phyloP scores from a whole-genome alignment of 306 rosid genomes.

The Carpinus viminea region DNA sequence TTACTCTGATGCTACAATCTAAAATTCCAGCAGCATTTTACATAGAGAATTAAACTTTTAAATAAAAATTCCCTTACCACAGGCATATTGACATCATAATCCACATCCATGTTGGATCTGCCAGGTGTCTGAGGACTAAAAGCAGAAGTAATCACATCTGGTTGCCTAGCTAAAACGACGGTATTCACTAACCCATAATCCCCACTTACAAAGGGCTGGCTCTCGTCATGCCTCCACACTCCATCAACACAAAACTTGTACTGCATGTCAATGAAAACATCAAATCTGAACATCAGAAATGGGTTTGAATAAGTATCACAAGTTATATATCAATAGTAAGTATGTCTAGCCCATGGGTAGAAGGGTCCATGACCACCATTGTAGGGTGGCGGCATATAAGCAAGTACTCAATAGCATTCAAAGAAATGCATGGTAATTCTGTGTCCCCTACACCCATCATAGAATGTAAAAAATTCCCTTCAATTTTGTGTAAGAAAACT shows the following conservation, averaged over 20 bases:
- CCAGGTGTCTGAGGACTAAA: slow-evolving; percentile 49
- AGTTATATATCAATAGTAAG: slow-evolving; percentile 12
- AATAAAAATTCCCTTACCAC: no score
- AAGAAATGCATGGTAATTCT: neutral
- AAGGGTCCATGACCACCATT: neutral
- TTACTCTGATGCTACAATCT: neutral
- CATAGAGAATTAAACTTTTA: neutral
- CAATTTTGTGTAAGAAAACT: neutral
- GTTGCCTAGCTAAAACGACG: slow-evolving; percentile 45
- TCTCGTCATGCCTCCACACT: slow-evolving; percentile 82
- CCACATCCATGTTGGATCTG: slow-evolving; percentile 70
- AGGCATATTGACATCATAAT: no score
- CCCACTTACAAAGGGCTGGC: slow-evolving; percentile 55
- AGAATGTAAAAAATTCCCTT: neutral
- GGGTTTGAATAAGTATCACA: slow-evolving; percentile 7
- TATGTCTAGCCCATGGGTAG: slow-evolving; percentile 3
- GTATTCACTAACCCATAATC: slow-evolving; percentile 71
- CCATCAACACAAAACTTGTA: slow-evolving; percentile 83
- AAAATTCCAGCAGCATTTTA: neutral
- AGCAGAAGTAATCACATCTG: slow-evolving; percentile 43
- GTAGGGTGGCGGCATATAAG: neutral
- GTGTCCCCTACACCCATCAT: neutral
- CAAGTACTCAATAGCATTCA: neutral
- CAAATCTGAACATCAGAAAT: slow-evolving; percentile 31
- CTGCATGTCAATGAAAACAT: slow-evolving; percentile 49